Percentiles rank a stretch among this genome's conserved stretches.
phyloP scores from a whole-genome alignment of 2,329 filamentous ascomycete genomes.

The Hymenoscyphus scutula region DNA sequence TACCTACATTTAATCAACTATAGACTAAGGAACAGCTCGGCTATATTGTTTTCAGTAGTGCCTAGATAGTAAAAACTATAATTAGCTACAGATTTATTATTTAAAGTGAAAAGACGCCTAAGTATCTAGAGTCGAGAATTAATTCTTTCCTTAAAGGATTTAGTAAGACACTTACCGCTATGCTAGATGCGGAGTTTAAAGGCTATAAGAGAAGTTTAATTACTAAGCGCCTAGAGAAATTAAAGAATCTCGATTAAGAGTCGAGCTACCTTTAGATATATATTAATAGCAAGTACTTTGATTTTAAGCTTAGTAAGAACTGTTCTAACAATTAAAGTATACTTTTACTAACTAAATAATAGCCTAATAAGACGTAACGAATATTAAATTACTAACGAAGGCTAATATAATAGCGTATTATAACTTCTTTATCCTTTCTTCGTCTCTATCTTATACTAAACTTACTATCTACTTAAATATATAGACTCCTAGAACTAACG shows the following conservation, averaged over 20 bases:
- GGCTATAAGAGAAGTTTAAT: conserved; percentile 87
- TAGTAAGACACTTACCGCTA: no score
- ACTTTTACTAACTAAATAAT: conserved; percentile 12
- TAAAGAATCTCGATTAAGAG: conserved; percentile 89
- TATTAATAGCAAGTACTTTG: conserved; percentile 80
- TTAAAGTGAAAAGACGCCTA: no score
- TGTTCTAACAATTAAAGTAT: neutral
- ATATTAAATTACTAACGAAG: conserved; percentile 74
- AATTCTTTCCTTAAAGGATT: no score
- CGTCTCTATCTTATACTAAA: conserved; percentile 74
- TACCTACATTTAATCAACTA: no score
- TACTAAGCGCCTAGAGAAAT: conserved; percentile 83
- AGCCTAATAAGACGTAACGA: conserved; percentile 63
- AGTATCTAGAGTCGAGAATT: no score
- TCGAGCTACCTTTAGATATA: conserved; percentile 80
- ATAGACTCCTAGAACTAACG: conserved; percentile 50
- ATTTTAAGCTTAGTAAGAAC: conserved; percentile 76
- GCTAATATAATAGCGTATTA: conserved; percentile 78
- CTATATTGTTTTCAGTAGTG: no score
- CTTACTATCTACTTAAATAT: conserved; percentile 80
- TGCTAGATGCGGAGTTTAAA: conserved; percentile 86
- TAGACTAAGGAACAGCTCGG: no score
- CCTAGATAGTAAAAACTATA: no score
- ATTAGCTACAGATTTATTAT: no score
- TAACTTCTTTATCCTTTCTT: conserved; percentile 69